Conservation (phyloP, 257 asterid species). For the Voacanga thouarsii region DNA sequence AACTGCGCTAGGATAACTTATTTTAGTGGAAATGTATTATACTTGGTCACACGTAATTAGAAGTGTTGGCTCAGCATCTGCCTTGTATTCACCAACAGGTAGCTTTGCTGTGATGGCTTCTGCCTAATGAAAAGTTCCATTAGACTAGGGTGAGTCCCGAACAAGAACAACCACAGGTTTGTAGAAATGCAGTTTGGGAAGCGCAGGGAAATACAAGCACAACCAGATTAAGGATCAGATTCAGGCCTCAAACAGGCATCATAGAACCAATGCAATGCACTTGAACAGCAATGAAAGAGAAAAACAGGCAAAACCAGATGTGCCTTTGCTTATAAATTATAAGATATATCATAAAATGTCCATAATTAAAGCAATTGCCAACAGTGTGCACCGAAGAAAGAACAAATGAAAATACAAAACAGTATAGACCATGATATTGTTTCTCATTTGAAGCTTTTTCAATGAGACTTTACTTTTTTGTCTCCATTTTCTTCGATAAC, state of each 20-base stretch:
- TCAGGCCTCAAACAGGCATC: background rate
- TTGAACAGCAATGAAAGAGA: background rate
- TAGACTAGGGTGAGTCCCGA: constrained; percentile 33
- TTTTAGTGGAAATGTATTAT: constrained; percentile 36
- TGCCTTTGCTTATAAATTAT: background rate
- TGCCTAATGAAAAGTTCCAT: constrained; percentile 59
- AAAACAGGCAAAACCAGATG: background rate
- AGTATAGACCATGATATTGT: background rate
- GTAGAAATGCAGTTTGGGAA: constrained; percentile 17
- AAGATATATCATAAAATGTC: background rate
- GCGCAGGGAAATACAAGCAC: constrained; percentile 5
- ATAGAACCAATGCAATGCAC: background rate
- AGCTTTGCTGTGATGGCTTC: constrained; percentile 64
- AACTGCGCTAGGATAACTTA: constrained; percentile 9
- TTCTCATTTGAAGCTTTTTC: background rate
- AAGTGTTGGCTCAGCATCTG: constrained; percentile 67
- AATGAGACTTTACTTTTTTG: background rate
- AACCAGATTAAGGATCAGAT: background rate
- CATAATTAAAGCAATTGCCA: background rate
- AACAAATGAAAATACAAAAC: background rate
- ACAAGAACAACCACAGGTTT: constrained; percentile 19
- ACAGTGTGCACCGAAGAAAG: background rate
- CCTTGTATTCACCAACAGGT: constrained; percentile 45
- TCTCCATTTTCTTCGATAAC: background rate
- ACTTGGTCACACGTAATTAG: constrained; percentile 96